Percentiles rank a stretch among this genome's conserved stretches.
Evolutionary conservation across 352 stramenopile genomes (phyloP).

Genomic region (Phytophthora niederhauseri): DNA sequence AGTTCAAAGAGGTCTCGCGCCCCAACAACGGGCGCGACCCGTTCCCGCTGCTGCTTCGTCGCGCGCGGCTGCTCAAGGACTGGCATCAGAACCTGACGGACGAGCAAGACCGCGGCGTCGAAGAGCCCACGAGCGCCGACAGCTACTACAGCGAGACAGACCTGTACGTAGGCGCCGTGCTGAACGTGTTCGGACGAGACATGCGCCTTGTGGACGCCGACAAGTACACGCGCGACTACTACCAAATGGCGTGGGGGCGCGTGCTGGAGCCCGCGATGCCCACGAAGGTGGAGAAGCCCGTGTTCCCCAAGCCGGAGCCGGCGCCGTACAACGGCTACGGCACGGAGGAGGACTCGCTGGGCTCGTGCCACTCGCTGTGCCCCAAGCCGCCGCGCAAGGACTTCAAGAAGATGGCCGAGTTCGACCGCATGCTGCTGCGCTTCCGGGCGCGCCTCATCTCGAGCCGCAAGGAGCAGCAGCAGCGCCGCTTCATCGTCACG

Average conservation of each 20-base stretch:
- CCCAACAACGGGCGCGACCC: slow-evolving; percentile 83
- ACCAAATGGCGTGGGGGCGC: slow-evolving; percentile 67
- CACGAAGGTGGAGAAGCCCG: slow-evolving; percentile 49
- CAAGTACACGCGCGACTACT: slow-evolving; percentile 79
- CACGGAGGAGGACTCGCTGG: slow-evolving; percentile 79
- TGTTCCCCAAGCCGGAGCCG: slow-evolving; percentile 64
- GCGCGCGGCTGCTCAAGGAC: slow-evolving; percentile 66
- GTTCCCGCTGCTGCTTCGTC: slow-evolving; percentile 79
- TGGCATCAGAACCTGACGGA: slow-evolving; percentile 69
- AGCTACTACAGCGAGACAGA: slow-evolving; percentile 82
- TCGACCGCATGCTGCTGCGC: slow-evolving; percentile 80
- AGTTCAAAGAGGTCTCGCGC: slow-evolving; percentile 87
- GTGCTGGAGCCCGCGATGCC: slow-evolving; percentile 48
- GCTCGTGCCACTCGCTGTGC: slow-evolving; percentile 62
- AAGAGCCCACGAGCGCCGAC: slow-evolving; percentile 61
- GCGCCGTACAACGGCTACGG: slow-evolving; percentile 79
- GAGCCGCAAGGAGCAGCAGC: slow-evolving; percentile 73
- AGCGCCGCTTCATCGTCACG: slow-evolving; percentile 82
- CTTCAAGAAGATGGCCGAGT: slow-evolving; percentile 80
- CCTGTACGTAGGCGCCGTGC: slow-evolving; percentile 59
- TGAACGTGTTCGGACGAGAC: slow-evolving; percentile 71
- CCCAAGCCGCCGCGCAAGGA: slow-evolving; percentile 81
- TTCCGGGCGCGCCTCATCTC: slow-evolving; percentile 78
- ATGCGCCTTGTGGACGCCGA: slow-evolving; percentile 84
- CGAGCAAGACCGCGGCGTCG: slow-evolving; percentile 79